phyloP scores from a whole-genome alignment of 1,139 yeast species.

The Lodderomyces theae region DNA sequence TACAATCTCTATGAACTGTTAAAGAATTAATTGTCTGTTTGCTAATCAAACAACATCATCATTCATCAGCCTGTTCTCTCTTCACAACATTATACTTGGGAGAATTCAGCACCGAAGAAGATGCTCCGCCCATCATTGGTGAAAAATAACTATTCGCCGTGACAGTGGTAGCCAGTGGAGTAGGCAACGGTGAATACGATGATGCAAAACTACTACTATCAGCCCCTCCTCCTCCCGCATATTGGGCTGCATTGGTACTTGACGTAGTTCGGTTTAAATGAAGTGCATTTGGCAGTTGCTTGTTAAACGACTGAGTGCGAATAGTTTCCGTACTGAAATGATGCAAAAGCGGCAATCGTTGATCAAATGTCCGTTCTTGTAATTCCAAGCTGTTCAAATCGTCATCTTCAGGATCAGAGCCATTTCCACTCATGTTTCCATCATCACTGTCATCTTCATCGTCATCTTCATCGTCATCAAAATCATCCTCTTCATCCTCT shows the following conservation, averaged over 20 bases:
- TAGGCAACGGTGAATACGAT: constrained; percentile 1
- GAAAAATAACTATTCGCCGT: not conserved
- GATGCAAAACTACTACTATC: too few relatives aligned
- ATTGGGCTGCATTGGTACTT: not conserved
- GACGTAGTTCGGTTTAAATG: not conserved
- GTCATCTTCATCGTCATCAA: not conserved
- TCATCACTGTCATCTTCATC: constrained; percentile 5
- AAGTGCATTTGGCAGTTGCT: constrained; percentile 4
- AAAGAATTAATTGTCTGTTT: too few relatives aligned
- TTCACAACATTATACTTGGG: too few relatives aligned
- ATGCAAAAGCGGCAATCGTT: constrained; percentile 31
- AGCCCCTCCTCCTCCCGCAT: not conserved
- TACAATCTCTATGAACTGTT: too few relatives aligned
- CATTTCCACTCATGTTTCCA: constrained; percentile 5
- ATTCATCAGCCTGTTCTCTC: too few relatives aligned
- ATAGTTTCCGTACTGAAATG: constrained; percentile 22
- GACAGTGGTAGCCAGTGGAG: not conserved
- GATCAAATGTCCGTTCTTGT: constrained; percentile 27
- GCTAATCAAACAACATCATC: too few relatives aligned
- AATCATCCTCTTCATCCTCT: constrained; percentile 1
- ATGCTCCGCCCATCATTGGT: not conserved
- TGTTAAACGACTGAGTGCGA: constrained; percentile 4
- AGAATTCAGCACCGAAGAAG: not conserved
- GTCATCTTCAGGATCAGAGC: constrained; percentile 7
- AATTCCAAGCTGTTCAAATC: constrained; percentile 18